Conservation (phyloP, 2,329 filamentous ascomycete species). For the Talaromyces rugulosus region DNA sequence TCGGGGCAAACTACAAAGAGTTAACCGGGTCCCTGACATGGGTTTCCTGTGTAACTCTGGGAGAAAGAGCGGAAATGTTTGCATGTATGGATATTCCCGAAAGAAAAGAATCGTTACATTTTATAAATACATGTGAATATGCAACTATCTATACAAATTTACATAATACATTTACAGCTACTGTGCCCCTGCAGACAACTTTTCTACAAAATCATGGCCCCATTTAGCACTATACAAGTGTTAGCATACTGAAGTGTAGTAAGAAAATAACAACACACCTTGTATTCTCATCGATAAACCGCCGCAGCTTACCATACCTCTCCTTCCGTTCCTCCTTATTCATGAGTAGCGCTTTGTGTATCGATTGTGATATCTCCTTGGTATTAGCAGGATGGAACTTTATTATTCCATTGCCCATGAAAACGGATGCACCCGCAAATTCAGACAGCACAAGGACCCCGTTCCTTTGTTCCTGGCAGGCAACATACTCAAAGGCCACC, state of each 20-base stretch:
- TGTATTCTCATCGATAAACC: constrained; percentile 90
- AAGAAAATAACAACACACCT: constrained; percentile 44
- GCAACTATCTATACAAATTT: background rate
- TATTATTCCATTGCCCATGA: constrained; percentile 72
- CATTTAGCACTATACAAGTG: constrained; percentile 8
- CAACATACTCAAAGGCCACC: constrained; percentile 95
- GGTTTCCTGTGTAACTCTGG: background rate
- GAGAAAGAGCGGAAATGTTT: constrained; percentile 41
- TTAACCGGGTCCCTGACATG: background rate
- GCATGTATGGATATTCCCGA: constrained; percentile 11
- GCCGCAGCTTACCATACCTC: constrained; percentile 79
- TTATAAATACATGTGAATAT: background rate
- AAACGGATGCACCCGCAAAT: constrained; percentile 91
- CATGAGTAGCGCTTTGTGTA: constrained; percentile 86
- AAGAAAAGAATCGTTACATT: background rate
- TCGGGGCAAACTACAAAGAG: background rate
- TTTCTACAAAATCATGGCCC: constrained; percentile 10
- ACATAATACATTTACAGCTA: background rate
- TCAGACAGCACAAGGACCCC: constrained; percentile 91
- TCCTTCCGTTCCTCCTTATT: constrained; percentile 70
- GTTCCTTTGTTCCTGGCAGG: constrained; percentile 78
- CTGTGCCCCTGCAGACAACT: constrained; percentile 5
- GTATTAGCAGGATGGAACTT: constrained; percentile 96
- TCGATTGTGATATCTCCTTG: constrained; percentile 81
- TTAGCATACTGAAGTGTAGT: background rate